Base-by-base conservation (phyloP, 768 basidiomycete genomes). In the Tylopilus vinaceipallidus region DNA sequence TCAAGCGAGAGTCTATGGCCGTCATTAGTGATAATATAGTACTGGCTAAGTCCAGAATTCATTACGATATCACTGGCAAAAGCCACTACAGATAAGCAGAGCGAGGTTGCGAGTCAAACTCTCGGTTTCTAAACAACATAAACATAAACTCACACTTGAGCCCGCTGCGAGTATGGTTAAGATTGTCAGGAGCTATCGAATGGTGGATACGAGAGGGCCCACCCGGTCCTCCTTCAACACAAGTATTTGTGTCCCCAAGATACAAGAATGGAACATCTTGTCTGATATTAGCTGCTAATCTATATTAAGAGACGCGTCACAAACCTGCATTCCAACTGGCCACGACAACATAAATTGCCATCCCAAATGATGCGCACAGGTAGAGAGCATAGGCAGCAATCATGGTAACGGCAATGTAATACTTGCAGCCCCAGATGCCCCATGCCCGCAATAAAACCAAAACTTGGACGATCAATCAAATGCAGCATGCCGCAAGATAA, bases 391-490 rank as follows among this genome's bases (percentile, higher is more conserved):
- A 63, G 13, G 19, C 13, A 2, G 16, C 20, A 19, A 63, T 42
- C 17, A 61, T 40, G 7, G 30, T n/a, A 12, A 37, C 22, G 17
- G 47, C 47, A 4, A 49, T 19, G 19, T 8, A 17, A 24, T 20
- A n/a, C 12, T 26, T 27, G 38, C 61, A 56, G 5, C 30, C 51
- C 61, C 58, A 63, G 24, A 61, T 48, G 6, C 54, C 49, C 50
- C 60, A 47, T 8, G 49, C 57, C 5, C 61, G 57, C 14, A 59
- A 16, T 36, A 61, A 20, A 27, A 62, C 45, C 26, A 63, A 40
- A 17, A 47, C 60, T 61, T 2, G 12, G 11, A 7, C 4, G n/a
- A 27, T 42, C n/a, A 42, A 10, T 12, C 7, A 27, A 7, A 26
- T 42, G 9, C 26, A 13, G 22, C 6, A 3, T 13, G 2, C 40